Conservation (phyloP, 108 stramenopile genomes). For the Bacterosira constricta region DNA sequence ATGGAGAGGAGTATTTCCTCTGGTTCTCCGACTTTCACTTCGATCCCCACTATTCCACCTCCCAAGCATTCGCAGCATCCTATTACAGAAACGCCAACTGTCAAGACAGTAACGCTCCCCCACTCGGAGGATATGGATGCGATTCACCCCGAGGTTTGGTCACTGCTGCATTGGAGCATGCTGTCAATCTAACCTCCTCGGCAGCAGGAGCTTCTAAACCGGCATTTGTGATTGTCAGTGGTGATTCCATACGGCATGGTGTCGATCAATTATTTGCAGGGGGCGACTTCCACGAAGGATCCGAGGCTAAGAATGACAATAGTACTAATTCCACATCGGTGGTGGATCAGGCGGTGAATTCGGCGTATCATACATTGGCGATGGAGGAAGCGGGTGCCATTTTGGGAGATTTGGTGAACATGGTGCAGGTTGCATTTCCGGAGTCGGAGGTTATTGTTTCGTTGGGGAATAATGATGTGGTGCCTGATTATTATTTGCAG, state of each 20-base stretch:
- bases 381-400: constrained; percentile 38
- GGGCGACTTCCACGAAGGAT: neutral
- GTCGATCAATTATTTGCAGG: constrained; percentile 15
- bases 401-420: constrained; percentile 12
- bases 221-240: constrained; percentile 56
- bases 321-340: neutral
- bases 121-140: constrained; percentile 37
- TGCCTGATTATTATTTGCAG: constrained; percentile 71
- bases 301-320: neutral
- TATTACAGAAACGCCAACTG: neutral
- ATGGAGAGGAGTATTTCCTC: constrained; percentile 43
- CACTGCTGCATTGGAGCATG: constrained; percentile 12
- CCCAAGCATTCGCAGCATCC: neutral
- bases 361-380: constrained; percentile 8
- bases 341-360: neutral
- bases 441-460: constrained; percentile 40
- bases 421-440: constrained; percentile 8
- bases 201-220: constrained; percentile 4
- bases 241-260: constrained; percentile 56
- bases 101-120: neutral
- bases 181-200: neutral
- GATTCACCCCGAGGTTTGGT: constrained; percentile 45
- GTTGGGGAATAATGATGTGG: constrained; percentile 80
- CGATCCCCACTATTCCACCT: constrained; percentile 65
- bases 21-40: constrained; percentile 78